phyloP scores from a whole-genome alignment of 108 stramenopile genomes.

The Chaetoceros tenuissimus region DNA sequence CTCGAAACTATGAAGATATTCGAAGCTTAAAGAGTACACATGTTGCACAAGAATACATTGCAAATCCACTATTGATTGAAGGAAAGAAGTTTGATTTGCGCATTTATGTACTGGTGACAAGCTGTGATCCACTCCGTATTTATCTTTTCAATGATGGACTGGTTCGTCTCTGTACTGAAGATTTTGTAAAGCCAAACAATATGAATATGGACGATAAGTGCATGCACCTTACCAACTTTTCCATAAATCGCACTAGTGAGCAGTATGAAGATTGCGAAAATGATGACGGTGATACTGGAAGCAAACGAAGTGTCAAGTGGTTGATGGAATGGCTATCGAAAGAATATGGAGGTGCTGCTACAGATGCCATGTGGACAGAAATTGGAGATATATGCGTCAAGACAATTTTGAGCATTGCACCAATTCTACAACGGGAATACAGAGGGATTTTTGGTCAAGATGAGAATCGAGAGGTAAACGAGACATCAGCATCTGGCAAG shows the following conservation, averaged over 20 bases:
- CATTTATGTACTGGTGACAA: slow-evolving; percentile 74
- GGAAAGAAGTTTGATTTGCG: slow-evolving; percentile 84
- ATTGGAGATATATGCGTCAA: slow-evolving; percentile 58
- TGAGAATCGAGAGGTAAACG: neutral
- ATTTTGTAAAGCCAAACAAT: slow-evolving; percentile 47
- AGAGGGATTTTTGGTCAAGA: slow-evolving; percentile 14
- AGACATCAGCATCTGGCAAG: neutral
- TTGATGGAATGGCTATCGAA: slow-evolving; percentile 46
- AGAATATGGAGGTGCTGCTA: slow-evolving; percentile 29
- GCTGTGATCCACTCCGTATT: slow-evolving; percentile 56
- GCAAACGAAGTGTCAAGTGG: slow-evolving; percentile 67
- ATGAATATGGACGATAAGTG: slow-evolving; percentile 52
- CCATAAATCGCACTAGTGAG: slow-evolving; percentile 55
- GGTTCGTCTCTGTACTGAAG: slow-evolving; percentile 59
- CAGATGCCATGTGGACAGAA: slow-evolving; percentile 42
- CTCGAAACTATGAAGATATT: slow-evolving; percentile 39
- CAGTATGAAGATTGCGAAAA: slow-evolving; percentile 17
- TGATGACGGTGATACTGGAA: slow-evolving; percentile 19
- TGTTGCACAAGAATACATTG: slow-evolving; percentile 76
- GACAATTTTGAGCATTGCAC: slow-evolving; percentile 53
- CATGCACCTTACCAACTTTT: slow-evolving; percentile 88
- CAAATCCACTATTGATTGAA: slow-evolving; percentile 66
- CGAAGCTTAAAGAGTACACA: slow-evolving; percentile 28
- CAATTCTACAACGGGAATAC: slow-evolving; percentile 56
- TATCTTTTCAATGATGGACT: slow-evolving; percentile 67